Evolutionary conservation across 192 early-diverging fungal species (phyloP), one percentile per base, ranked within the genome.

Genomic region (Funneliformis geosporum): DNA sequence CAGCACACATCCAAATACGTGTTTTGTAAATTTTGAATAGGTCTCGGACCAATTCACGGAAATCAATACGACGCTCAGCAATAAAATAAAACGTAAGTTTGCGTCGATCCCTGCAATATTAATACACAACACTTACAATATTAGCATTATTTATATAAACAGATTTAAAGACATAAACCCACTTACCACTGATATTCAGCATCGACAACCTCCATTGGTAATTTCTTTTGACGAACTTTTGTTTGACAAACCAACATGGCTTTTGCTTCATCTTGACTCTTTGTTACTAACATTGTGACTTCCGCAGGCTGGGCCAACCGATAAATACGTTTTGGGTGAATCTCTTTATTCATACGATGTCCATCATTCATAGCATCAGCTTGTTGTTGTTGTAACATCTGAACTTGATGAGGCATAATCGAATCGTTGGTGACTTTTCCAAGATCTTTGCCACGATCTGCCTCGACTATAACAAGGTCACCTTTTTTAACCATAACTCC

Each of bases 11-110:
- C 97, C 97, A 99, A 81, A 99, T 97, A 60, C 97, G 93, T 23
- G 97, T 97, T 84, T 99, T 99, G 86, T 97, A 98, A 62, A 96
- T 92, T 84, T 97, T 98, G 85, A 98, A 99, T 73, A 98, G 88
- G 60, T 97, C 96, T 60, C 96, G 89, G 75, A 98, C 96, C 78
- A 99, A 88, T 84, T 98, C 96, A 68, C 96, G 90, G 85, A 99
- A 99, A 84, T 99, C 96, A 72, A 99, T 94, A 44, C 97, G 92
- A 80, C 94, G 91, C 60, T 96, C 95, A 12, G 96, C 95, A 7
- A 94, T 91, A 87, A 97, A 99, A 83, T 97, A 97, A 68, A 98
- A 99, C 1, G 96, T 98, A 64, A 99, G 87, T 89, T 99, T 99
- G 79, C 95, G 91, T 21, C 97, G 90, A 84, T 99, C 96, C 92